phyloP scores from a whole-genome alignment of 208 protist genomes.

The Trypanosomatidae sp. region DNA sequence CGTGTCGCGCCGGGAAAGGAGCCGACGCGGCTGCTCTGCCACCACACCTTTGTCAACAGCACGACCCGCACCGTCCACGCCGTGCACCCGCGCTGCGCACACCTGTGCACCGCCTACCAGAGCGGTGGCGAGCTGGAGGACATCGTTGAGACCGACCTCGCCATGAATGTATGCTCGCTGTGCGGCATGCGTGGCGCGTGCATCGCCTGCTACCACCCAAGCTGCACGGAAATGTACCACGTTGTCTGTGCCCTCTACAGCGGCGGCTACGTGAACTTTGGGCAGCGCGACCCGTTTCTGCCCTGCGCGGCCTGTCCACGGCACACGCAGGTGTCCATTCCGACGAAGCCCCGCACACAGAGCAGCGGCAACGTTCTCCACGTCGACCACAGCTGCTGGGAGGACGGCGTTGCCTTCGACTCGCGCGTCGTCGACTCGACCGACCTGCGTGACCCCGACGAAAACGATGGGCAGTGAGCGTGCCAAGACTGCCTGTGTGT shows the following conservation, averaged over 20 bases:
- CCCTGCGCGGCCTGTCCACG: slow-evolving; percentile 79
- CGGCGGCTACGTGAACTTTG: slow-evolving; percentile 86
- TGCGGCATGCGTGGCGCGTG: slow-evolving; percentile 71
- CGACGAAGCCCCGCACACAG: slow-evolving; percentile 7
- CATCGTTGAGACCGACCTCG: slow-evolving; percentile 50
- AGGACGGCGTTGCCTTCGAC: slow-evolving; percentile 82
- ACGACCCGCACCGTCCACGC: slow-evolving; percentile 52
- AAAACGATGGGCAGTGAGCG: slow-evolving; percentile 55
- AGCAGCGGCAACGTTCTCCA: slow-evolving; percentile 28
- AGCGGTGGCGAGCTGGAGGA: slow-evolving; percentile 71
- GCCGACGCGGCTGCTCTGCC: slow-evolving; percentile 47
- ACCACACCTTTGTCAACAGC: slow-evolving; percentile 64
- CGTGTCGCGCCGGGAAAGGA: slow-evolving; percentile 12
- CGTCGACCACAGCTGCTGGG: slow-evolving; percentile 64
- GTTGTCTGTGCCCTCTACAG: slow-evolving; percentile 77
- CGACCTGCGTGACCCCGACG: slow-evolving; percentile 82
- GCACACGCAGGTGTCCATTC: slow-evolving; percentile 70
- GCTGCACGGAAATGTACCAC: slow-evolving; percentile 83
- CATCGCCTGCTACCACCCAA: slow-evolving; percentile 81
- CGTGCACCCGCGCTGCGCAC: slow-evolving; percentile 79
- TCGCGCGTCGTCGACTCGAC: slow-evolving; percentile 71
- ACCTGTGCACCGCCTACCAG: slow-evolving; percentile 81
- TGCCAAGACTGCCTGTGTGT: too few relatives aligned
- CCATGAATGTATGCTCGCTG: slow-evolving; percentile 62
- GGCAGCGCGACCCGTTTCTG: slow-evolving; percentile 78